These are phyloP conservation scores for Fraxinus excelsior DNA, from an alignment of 257 asterid genomes.

Conservation along the genomic window DNA sequence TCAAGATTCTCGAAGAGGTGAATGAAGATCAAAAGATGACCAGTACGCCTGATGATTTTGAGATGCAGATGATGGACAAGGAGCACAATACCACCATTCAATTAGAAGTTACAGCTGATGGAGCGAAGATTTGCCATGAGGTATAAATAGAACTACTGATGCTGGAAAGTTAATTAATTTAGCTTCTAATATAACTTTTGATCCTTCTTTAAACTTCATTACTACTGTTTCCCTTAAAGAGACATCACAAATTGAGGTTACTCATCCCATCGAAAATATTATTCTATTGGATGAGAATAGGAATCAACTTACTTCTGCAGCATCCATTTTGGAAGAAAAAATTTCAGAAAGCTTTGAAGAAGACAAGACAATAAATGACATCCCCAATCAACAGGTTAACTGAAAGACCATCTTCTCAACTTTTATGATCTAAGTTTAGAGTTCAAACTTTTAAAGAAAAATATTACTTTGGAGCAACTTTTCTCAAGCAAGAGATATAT, in stretches of 20 bases:
- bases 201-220: neutral
- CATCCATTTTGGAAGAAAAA: neutral
- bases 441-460: neutral
- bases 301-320: neutral
- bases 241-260: conserved; percentile 21
- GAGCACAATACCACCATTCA: neutral
- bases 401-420: no score
- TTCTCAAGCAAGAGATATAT: conserved; percentile 4
- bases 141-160: neutral
- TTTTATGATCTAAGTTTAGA: no score
- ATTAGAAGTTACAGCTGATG: conserved; percentile 18
- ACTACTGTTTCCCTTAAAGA: neutral
- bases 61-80: neutral
- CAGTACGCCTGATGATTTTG: conserved; percentile 3
- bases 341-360: no score
- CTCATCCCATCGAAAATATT: conserved; percentile 1
- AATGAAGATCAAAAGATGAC: conserved; percentile 1
- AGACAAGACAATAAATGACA: no score
- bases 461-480: neutral
- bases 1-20: conserved; percentile 7
- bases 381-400: no score
- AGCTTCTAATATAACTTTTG: neutral
- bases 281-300: conserved; percentile 2
- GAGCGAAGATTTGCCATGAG: conserved; percentile 2
- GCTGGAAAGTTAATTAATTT: neutral